Percentiles rank a stretch among this genome's conserved stretches.
Evolutionary conservation across 75 land plant species (phyloP).

Genomic region (Selaginella moellendorffii): DNA sequence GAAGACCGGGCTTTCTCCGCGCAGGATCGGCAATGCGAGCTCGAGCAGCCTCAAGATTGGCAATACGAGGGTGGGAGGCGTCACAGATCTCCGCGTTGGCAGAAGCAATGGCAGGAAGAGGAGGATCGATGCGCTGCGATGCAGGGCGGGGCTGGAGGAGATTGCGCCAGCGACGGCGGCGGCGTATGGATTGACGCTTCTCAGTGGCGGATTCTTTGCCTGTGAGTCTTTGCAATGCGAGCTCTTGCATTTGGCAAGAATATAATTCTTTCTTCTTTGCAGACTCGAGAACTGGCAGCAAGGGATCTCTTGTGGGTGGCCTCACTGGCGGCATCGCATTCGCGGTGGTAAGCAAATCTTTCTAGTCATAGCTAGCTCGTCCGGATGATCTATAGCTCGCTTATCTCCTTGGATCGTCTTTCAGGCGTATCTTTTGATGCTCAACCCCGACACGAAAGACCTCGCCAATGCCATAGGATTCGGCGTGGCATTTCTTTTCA

Average conservation of each 20-base stretch:
- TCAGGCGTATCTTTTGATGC: conserved; percentile 43
- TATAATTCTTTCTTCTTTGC: conserved; percentile 2
- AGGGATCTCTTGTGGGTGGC: conserved; percentile 46
- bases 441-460: conserved; percentile 35
- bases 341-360: conserved; percentile 34
- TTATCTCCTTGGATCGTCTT: background rate
- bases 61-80: too few species aligned
- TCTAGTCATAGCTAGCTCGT: too few species aligned
- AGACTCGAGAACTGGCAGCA: conserved; percentile 44
- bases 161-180: conserved; percentile 38
- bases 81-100: too few species aligned
- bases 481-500: conserved; percentile 43
- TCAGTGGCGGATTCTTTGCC: conserved; percentile 59
- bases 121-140: background rate
- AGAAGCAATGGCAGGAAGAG: background rate
- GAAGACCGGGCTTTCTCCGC: too few species aligned
- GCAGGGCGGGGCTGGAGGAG: conserved; percentile 22
- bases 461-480: conserved; percentile 50
- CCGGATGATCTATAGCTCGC: background rate
- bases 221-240: conserved; percentile 19
- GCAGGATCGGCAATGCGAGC: background rate
- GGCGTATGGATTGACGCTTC: conserved; percentile 37
- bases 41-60: too few species aligned
- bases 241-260: background rate
- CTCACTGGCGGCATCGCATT: conserved; percentile 35